Evolutionary conservation across 495 filamentous ascomycete genomes (phyloP).

Genomic region (Neurospora hispaniola): DNA sequence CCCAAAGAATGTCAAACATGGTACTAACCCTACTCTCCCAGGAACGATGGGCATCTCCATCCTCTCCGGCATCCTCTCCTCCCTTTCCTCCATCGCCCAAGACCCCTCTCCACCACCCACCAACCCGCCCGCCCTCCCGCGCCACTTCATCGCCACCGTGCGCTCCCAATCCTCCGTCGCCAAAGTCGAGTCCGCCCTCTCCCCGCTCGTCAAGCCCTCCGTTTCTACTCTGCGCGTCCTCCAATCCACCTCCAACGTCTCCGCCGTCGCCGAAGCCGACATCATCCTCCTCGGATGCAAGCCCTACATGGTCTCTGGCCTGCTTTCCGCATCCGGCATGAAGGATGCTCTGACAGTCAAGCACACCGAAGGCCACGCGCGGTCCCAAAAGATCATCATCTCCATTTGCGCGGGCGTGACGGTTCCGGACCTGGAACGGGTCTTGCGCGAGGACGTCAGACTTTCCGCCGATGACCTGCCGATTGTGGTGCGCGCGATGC

Average conservation of each 20-base stretch:
- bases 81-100: slow-evolving; percentile 41
- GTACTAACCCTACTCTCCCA: slow-evolving; percentile 7
- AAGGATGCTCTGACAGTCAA: slow-evolving; percentile 42
- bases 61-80: slow-evolving; percentile 65
- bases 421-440: slow-evolving; percentile 47
- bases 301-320: slow-evolving; percentile 57
- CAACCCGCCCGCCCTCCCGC: slow-evolving; percentile 47
- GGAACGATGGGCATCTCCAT: slow-evolving; percentile 82
- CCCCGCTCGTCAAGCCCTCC: slow-evolving; percentile 22
- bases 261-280: slow-evolving; percentile 46
- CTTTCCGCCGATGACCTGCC: slow-evolving; percentile 32
- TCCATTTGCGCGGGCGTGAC: slow-evolving; percentile 77
- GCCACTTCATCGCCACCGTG: slow-evolving; percentile 68
- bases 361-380: background rate
- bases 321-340: slow-evolving; percentile 57
- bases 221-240: slow-evolving; percentile 32
- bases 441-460: slow-evolving; percentile 39
- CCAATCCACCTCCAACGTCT: slow-evolving; percentile 44
- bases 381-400: slow-evolving; percentile 65
- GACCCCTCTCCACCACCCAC: slow-evolving; percentile 39
- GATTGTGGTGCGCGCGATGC: slow-evolving; percentile 61
- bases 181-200: slow-evolving; percentile 50
- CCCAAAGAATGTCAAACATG: background rate
- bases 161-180: slow-evolving; percentile 40
- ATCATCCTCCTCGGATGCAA: slow-evolving; percentile 69